Evolutionary conservation across 1,284 basidiomycete genomes (phyloP), one percentile per base, ranked within the genome.

Genomic region (Neonothopanus nambi): DNA sequence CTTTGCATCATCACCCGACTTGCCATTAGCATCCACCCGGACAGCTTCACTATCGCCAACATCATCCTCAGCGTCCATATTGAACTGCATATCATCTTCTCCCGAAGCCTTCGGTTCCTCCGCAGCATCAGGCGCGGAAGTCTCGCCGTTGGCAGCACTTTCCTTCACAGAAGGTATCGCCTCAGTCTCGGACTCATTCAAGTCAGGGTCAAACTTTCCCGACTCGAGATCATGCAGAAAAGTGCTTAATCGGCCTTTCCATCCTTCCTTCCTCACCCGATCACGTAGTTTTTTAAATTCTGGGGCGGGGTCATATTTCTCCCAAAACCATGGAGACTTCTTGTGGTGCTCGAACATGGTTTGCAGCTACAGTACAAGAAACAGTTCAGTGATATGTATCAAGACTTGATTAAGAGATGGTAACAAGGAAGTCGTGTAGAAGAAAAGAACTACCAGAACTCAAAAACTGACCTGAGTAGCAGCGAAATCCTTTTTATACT

Each of bases 271-370:
- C 68, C 89, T 84, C 56, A 93, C 81, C 61, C 91, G 80, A 56
- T 76, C 77, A 60, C 95, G 85, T 65, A 93, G 73, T 42, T 78
- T 77, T 50, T 79, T 77, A 64, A 79, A 81, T 62, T 91, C 89
- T 45, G 82, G 73, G 18, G 82, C 70, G 50, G 87, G 86, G 52
- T 91, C 90, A 74, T 98, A 98, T 69, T 92, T 92, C 76, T 98
- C 95, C 56, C 85, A 83, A 75, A 96, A 97, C 95, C 95, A 98
- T 8, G 90, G 87, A 18, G 91, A 91, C 66, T 89, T 89, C 70
- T 86, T 83, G 74, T 95, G 93, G 67, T 92, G 89, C 42, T 95
- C 87, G 79, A 92, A 95, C 78, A 96, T 88, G 54, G 87, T 88
- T 75, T 91, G 91, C 63, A 95, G 81, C 91, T 92, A 79, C 70